These are phyloP conservation scores for Posidonia oceanica DNA, from an alignment of 116 monocot species.

Conservation along the genomic window DNA sequence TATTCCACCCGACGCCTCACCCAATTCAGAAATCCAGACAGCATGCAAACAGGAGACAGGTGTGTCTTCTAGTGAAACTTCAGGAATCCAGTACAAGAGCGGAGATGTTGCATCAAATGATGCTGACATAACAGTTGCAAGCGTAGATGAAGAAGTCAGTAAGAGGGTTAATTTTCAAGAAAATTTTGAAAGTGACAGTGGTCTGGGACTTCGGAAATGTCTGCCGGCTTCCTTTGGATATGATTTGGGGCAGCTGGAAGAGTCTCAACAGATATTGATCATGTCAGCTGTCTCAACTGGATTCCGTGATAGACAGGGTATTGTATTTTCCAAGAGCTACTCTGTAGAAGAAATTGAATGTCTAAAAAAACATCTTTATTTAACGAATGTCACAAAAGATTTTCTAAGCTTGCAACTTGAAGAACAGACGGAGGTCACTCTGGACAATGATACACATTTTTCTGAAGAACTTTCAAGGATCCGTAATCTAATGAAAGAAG, in stretches of 20 bases:
- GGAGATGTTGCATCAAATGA: not conserved
- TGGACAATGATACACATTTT: conserved; percentile 20
- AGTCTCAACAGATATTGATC: not conserved
- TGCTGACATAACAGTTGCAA: not conserved
- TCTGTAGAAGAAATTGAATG: conserved; percentile 32
- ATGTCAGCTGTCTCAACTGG: not conserved
- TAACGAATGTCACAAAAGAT: conserved; percentile 43
- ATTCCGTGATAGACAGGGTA: not conserved
- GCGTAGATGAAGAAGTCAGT: not conserved
- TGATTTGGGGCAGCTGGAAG: not conserved
- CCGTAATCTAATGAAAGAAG: conserved; percentile 24
- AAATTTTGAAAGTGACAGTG: conserved; percentile 4
- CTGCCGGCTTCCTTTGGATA: not conserved
- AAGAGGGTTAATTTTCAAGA: not conserved
- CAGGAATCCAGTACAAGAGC: not conserved
- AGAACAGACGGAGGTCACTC: conserved; percentile 27
- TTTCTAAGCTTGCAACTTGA: conserved; percentile 45
- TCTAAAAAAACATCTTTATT: conserved; percentile 62
- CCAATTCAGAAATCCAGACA: conserved; percentile 8
- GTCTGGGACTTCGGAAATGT: not conserved
- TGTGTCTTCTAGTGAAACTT: not conserved
- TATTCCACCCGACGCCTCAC: not conserved
- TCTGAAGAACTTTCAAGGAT: conserved; percentile 38
- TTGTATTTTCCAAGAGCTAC: not conserved
- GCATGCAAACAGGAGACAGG: not conserved